These are phyloP conservation scores for Phytophthora tentaculata DNA, from an alignment of 352 stramenopile species.

Conservation along the genomic window DNA sequence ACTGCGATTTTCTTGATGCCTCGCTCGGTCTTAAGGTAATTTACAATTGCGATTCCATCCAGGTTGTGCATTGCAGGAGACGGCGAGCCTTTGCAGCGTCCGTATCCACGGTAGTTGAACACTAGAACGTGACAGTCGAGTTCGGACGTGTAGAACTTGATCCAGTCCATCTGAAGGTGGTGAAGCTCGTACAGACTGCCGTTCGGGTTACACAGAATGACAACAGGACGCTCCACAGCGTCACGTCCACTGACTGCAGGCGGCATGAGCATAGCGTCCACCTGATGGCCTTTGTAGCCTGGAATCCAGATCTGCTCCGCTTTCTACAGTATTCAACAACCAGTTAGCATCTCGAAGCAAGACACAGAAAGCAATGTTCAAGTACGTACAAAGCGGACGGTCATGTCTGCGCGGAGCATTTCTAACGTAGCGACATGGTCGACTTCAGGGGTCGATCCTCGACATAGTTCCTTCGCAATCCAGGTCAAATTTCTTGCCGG, in stretches of 20 bases:
- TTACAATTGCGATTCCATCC: constrained; percentile 76
- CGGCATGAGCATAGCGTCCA: constrained; percentile 86
- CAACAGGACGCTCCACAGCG: constrained; percentile 44
- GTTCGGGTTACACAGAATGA: constrained; percentile 89
- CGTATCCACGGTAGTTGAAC: constrained; percentile 91
- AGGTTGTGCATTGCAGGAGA: constrained; percentile 68
- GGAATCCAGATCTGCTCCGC: constrained; percentile 85
- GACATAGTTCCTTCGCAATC: constrained; percentile 62
- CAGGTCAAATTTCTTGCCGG: constrained; percentile 51
- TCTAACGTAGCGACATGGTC: constrained; percentile 79
- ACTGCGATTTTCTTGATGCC: constrained; percentile 66
- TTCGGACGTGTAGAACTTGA: constrained; percentile 85
- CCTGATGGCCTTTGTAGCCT: constrained; percentile 58
- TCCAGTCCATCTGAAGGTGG: constrained; percentile 90
- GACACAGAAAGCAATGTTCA: not conserved
- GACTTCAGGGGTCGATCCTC: constrained; percentile 41
- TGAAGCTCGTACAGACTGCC: constrained; percentile 88
- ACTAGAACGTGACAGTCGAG: constrained; percentile 81
- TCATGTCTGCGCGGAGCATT: constrained; percentile 84
- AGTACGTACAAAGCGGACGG: constrained; percentile 72
- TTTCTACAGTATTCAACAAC: constrained; percentile 41
- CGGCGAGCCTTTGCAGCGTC: constrained; percentile 66
- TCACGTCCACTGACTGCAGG: constrained; percentile 40
- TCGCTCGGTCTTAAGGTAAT: constrained; percentile 66
- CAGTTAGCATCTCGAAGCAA: constrained; percentile 3